These are phyloP conservation scores for Ceratobasidium sp. DNA, from an alignment of 1,284 basidiomycete species.

Conservation along the genomic window DNA sequence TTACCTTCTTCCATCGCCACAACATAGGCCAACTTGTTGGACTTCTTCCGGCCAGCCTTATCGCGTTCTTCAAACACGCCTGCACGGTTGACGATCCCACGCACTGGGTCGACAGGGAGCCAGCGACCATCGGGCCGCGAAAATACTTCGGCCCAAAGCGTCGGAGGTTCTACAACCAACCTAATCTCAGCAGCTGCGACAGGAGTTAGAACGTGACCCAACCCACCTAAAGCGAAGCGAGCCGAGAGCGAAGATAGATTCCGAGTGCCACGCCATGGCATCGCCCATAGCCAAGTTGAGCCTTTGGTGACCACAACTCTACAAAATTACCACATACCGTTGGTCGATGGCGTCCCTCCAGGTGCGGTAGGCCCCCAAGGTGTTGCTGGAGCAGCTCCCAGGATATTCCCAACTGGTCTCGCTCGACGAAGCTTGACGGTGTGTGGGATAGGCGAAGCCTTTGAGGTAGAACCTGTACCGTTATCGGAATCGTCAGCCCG, in stretches of 20 bases:
- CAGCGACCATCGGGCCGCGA: slow-evolving; percentile 92
- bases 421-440: slow-evolving; percentile 39
- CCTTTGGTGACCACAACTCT: too few relatives aligned
- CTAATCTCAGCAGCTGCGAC: background rate
- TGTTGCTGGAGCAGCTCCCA: slow-evolving; percentile 22
- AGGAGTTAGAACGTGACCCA: too few relatives aligned
- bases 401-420: slow-evolving; percentile 28
- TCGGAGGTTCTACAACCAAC: slow-evolving; percentile 72
- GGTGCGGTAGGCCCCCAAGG: slow-evolving; percentile 10
- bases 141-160: slow-evolving; percentile 98
- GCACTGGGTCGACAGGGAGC: slow-evolving; percentile 93
- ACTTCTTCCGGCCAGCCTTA: slow-evolving; percentile 62
- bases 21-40: slow-evolving; percentile 92
- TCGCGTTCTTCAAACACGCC: slow-evolving; percentile 77
- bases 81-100: slow-evolving; percentile 83
- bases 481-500: background rate
- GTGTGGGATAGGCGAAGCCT: slow-evolving; percentile 27
- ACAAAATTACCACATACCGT: background rate
- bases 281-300: too few relatives aligned
- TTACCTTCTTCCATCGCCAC: slow-evolving; percentile 94
- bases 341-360: background rate
- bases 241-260: too few relatives aligned
- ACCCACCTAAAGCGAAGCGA: too few relatives aligned
- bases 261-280: too few relatives aligned
- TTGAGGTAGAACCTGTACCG: background rate